phyloP scores from a whole-genome alignment of 2,329 filamentous ascomycete genomes.

The Lecanicillium sp. region DNA sequence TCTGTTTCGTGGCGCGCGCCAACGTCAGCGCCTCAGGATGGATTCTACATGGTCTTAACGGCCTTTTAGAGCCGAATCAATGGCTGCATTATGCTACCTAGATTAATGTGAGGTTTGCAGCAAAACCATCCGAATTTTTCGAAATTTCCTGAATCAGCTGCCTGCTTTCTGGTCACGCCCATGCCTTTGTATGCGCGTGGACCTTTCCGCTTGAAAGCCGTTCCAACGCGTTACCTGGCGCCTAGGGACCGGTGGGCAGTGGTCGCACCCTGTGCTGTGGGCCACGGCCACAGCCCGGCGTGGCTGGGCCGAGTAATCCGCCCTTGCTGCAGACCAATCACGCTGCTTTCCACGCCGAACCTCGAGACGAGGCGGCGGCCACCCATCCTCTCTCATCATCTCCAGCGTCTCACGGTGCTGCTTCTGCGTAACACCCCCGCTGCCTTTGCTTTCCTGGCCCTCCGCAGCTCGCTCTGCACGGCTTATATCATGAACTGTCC shows the following conservation, averaged over 20 bases:
- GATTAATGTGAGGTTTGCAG: too few relatives aligned
- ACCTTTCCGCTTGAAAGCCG: too few relatives aligned
- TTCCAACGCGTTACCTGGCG: neutral
- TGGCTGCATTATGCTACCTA: too few relatives aligned
- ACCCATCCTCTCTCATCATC: neutral
- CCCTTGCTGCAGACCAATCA: conserved; percentile 6
- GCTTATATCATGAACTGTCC: conserved; percentile 7
- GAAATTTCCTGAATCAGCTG: too few relatives aligned
- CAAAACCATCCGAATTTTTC: too few relatives aligned
- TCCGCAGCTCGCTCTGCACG: conserved; percentile 7
- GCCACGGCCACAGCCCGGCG: neutral
- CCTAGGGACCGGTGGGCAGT: conserved; percentile 1
- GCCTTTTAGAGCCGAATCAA: too few relatives aligned
- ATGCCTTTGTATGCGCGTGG: too few relatives aligned
- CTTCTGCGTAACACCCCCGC: neutral
- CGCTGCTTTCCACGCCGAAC: neutral
- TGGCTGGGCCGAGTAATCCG: conserved; percentile 7
- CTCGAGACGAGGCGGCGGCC: too few relatives aligned
- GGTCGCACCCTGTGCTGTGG: conserved; percentile 2
- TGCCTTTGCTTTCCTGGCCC: neutral
- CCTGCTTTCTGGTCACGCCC: too few relatives aligned
- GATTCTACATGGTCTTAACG: too few relatives aligned
- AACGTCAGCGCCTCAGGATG: too few relatives aligned
- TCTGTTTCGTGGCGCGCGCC: too few relatives aligned
- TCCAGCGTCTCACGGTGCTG: neutral